Evolutionary conservation across 208 protist species (phyloP), one percentile per base, ranked within the genome.

Genomic region (Trypanosoma lewisi): DNA sequence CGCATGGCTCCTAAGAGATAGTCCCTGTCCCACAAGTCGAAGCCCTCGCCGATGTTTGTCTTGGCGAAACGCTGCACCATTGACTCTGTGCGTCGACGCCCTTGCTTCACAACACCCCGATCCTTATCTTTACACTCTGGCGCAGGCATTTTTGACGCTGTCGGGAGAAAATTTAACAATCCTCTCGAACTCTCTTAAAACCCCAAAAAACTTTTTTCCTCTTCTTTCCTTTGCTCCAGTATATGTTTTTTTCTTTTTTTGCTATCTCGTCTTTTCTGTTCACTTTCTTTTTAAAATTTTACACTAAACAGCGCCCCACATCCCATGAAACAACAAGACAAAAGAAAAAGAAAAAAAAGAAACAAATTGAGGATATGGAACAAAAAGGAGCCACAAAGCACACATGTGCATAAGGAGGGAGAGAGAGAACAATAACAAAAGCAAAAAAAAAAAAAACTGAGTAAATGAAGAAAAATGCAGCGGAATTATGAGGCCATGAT

Each of bases 1-100:
- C 90, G 84, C 52, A 96, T 78, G 12, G 90, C 87, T 37, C 85
- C 87, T 41, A 96, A 74, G 16, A 82, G 80, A 78, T 96, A 96
- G 54, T 86, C 90, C 55, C 82, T 66, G 67, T 96, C 90, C 87
- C 90, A 96, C 25, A 96, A 72, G 36, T 85, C 75, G 74, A 89
- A 96, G 12, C 90, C 90, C 70, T 96, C 90, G 51, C 81, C 80
- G 47, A 96, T 90, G 11, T 85, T 75, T 57, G 89, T 92, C 60
- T 87, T 91, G 51, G 87, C 67, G 70, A 91, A 91, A 9, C 87
- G 78, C 68, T 94, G 83, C 28, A 88, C 86, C 63, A 89, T 93
- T 21, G 90, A 96, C 74, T 96, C 87, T 11, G 90, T 94, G 37
- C 90, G 85, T 28, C 77, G 73, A 49, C 87, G 85, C 14, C 77